Evolutionary conservation across 352 stramenopile species (phyloP), one percentile per base, ranked within the genome.

Genomic region (Pythium phragmiticola): DNA sequence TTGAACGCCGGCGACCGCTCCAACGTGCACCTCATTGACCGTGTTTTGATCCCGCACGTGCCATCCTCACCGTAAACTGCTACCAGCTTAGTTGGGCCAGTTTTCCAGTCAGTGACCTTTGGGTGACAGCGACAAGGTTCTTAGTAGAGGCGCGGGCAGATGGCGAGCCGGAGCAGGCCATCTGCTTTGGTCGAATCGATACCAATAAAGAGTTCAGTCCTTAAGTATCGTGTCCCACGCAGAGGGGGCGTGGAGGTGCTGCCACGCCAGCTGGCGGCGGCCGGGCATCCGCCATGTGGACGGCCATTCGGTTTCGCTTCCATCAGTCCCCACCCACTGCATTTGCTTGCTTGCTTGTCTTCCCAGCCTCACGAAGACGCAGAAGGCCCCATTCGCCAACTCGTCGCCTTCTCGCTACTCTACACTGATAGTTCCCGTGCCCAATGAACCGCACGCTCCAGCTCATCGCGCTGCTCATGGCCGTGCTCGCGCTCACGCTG

Each of bases 1-100:
- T 85, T 92, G 51, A 92, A 92, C 67, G 78, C 76, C 23, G 75
- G 61, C 34, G 87, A 95, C 57, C 87, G 87, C 49, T 94, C 83
- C 7, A 90, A 89, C 47, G 81, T 93, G 55, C 84, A 91, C 54
- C 69, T 94, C 21, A 83, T 95, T 28, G 87, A 95, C 69, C 80
- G 72, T 57, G 74, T 94, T 63, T 61, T 75, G 51, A 69, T 73
- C 47, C 61, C 58, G 1, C 39, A 42, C 7, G 19, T 33, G 7
- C 12, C 43, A 33, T 28, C 37, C 37, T 13, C 19, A 17, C 7
- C 65, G 47, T 30, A 19, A 47, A 47, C 34, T 61, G 64, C 17
- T 1, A 57, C 45, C 4, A 47, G 47, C 53, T 61, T 5, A 30
- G 26, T 30, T 5, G 26, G 26, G 34, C 34, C 34, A 39, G 7